phyloP scores from a whole-genome alignment of 371 early-diverging fungal genomes.

The Mortierella sp. region DNA sequence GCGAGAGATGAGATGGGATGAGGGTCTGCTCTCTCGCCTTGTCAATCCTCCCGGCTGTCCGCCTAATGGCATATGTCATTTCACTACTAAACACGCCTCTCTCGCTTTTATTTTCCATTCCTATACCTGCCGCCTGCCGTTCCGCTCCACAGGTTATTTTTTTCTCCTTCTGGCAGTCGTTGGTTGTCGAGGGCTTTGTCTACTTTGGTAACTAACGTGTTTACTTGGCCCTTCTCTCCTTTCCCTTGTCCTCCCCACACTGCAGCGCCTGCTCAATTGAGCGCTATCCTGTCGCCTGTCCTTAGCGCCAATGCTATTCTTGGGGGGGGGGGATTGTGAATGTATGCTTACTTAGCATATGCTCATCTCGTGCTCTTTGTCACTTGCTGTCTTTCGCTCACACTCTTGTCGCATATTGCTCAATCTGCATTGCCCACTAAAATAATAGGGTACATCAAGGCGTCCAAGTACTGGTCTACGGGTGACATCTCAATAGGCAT shows the following conservation, averaged over 20 bases:
- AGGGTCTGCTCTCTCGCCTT: background rate
- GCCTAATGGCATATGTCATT: background rate
- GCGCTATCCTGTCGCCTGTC: background rate
- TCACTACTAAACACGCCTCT: background rate
- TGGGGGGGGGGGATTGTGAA: background rate
- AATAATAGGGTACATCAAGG: slow-evolving; percentile 42
- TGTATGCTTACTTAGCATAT: too few relatives aligned
- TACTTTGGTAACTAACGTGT: slow-evolving; percentile 50
- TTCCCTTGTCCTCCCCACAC: background rate
- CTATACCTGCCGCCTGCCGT: slow-evolving; percentile 5
- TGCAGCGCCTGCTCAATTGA: background rate
- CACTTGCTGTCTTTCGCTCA: background rate
- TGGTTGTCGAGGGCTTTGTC: slow-evolving; percentile 47
- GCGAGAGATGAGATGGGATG: background rate
- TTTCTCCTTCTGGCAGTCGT: slow-evolving; percentile 59
- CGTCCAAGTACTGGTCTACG: slow-evolving; percentile 53
- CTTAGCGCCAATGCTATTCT: slow-evolving; percentile 5
- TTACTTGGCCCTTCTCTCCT: background rate
- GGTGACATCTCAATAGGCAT: slow-evolving; percentile 50
- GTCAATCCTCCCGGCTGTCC: background rate
- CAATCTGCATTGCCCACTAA: background rate
- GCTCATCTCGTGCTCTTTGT: background rate
- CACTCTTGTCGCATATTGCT: background rate
- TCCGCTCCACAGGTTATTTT: slow-evolving; percentile 47
- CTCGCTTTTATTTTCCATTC: background rate